These are phyloP conservation scores for Abortiporus biennis DNA, from an alignment of 1,284 basidiomycete genomes.

Conservation along the genomic window DNA sequence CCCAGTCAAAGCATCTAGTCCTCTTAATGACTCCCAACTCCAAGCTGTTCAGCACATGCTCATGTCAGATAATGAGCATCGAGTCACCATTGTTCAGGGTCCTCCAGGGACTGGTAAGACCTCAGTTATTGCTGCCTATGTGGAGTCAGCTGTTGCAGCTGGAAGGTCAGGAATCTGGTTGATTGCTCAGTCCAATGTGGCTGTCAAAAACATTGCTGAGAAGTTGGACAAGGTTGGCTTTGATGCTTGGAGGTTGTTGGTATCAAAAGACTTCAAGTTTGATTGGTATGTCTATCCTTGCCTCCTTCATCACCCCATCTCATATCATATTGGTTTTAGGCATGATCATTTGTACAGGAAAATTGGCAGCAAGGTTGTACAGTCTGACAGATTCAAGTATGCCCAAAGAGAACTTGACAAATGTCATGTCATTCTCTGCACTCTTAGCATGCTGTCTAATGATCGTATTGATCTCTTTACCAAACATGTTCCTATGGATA, in stretches of 20 bases:
- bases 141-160: constrained; percentile 33
- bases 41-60: constrained; percentile 49
- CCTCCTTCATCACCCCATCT: constrained; percentile 3
- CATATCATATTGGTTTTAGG: constrained; percentile 33
- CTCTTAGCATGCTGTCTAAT: constrained; percentile 65
- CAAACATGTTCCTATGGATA: constrained; percentile 24
- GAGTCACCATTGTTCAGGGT: constrained; percentile 52
- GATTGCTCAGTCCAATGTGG: constrained; percentile 62
- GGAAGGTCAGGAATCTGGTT: constrained; percentile 55
- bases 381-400: constrained; percentile 37
- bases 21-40: constrained; percentile 51
- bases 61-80: constrained; percentile 26
- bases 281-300: constrained; percentile 43
- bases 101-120: constrained; percentile 40
- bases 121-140: constrained; percentile 50
- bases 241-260: constrained; percentile 45
- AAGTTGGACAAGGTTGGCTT: constrained; percentile 43
- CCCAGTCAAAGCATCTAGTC: constrained; percentile 10
- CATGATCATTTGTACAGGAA: constrained; percentile 64
- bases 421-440: constrained; percentile 59
- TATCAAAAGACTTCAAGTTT: constrained; percentile 51
- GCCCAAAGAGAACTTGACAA: constrained; percentile 23
- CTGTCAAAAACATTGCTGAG: constrained; percentile 68
- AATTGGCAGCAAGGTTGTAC: constrained; percentile 40
- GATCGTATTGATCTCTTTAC: constrained; percentile 22